Evolutionary conservation across 495 filamentous ascomycete species (phyloP), one percentile per base, ranked within the genome.

Genomic region (Geoglossum glabrum): DNA sequence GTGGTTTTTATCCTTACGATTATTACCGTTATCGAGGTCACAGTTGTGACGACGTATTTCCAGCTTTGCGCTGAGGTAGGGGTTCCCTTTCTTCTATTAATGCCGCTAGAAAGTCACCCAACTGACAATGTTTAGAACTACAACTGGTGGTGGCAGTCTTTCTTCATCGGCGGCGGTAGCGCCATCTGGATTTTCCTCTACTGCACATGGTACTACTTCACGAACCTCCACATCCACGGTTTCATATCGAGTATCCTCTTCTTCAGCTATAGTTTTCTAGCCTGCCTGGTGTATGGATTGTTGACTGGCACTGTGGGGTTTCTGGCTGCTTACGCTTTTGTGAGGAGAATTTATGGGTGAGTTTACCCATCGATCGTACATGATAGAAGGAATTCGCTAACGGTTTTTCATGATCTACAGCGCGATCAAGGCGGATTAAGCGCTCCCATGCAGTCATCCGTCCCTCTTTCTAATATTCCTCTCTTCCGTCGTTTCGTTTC

Each of bases 101-200:
- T n/a, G 38, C 10, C 27, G n/a, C 54, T 63, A 68, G 57, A 70
- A 63, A 28, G 25, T 23, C 21, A 13, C 10, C 36, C 30, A 51
- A 51, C 13, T 45, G 23, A 3, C 10, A 10, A 40, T 21, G 23
- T 21, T 19, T 57, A 89, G 81, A 90, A 95, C 66, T 87, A 94
- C 68, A 77, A 92, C 67, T 96, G 90, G 90, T 93, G 86, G 87
- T 95, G 88, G 88, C 84, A 87, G 65, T 87, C 84, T 61, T 92
- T 96, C 72, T 68, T 88, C 38, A 79, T 90, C 17, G 90, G 90
- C 45, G 83, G 83, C 55, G 82, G 83, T 63, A 85, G 80, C 61
- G 79, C 84, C 1, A 68, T 87, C 60, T 96, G 89, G 89, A 80
- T 96, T 40, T 93, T 90, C 66, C 64, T 79, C 40, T 95, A 94